Evolutionary conservation across 805 yeast genomes (phyloP).

Genomic region (Tetrapisispora taiwanensis): DNA sequence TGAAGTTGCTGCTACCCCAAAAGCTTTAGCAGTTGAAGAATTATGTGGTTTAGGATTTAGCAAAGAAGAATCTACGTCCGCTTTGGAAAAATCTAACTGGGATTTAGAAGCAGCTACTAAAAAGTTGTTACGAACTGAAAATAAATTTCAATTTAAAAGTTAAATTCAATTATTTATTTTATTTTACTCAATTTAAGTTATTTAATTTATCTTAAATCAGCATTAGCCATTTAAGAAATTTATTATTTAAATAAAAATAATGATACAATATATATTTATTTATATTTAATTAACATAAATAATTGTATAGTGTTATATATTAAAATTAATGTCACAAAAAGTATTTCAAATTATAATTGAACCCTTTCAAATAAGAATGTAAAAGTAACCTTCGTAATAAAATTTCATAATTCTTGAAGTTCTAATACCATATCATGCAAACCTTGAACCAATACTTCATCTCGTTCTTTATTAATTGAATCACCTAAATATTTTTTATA

Average conservation of each 20-base stretch:
- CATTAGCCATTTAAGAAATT: too few relatives aligned
- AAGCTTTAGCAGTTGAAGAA: slow-evolving; percentile 58
- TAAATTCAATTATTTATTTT: too few relatives aligned
- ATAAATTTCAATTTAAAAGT: not conserved
- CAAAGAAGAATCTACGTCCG: slow-evolving; percentile 50
- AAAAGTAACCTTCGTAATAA: too few relatives aligned
- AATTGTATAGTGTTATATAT: too few relatives aligned
- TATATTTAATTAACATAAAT: too few relatives aligned
- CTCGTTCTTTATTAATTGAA: slow-evolving; percentile 8
- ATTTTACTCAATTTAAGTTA: too few relatives aligned
- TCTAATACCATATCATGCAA: slow-evolving; percentile 22
- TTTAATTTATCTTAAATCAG: too few relatives aligned
- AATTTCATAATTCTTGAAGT: slow-evolving; percentile 8
- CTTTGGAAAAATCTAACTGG: slow-evolving; percentile 60
- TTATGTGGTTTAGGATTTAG: slow-evolving; percentile 84
- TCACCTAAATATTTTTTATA: slow-evolving; percentile 25
- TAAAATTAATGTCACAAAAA: not conserved
- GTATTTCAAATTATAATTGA: too few relatives aligned
- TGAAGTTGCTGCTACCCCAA: slow-evolving; percentile 35
- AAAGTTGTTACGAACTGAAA: slow-evolving; percentile 38
- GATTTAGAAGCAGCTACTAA: slow-evolving; percentile 79
- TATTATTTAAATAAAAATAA: too few relatives aligned
- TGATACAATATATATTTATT: too few relatives aligned
- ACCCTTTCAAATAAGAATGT: too few relatives aligned
- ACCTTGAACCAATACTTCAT: slow-evolving; percentile 20